Evolutionary conservation across 805 yeast genomes (phyloP).

Genomic region (Ogataea salicorniae): DNA sequence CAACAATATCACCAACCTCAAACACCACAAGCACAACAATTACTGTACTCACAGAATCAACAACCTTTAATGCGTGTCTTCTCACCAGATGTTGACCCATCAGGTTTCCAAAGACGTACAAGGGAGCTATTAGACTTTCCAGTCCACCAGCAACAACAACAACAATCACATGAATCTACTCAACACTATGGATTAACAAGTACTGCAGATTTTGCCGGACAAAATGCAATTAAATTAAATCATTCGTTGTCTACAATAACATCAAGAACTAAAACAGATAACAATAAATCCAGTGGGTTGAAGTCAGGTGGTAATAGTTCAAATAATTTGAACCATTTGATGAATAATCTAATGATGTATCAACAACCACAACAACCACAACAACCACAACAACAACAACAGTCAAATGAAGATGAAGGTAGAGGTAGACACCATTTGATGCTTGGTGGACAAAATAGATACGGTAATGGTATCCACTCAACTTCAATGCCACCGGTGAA

Average conservation of each 20-base stretch:
- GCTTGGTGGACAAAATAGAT: constrained; percentile 7
- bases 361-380: constrained; percentile 6
- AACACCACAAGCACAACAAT: too few relatives aligned
- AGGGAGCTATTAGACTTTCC: constrained; percentile 14
- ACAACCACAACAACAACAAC: constrained; percentile 1
- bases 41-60: constrained; percentile 1
- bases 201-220: constrained; percentile 21
- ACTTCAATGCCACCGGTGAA: constrained; percentile 23
- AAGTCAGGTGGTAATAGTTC: constrained; percentile 5
- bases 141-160: not conserved
- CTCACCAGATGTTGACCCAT: constrained; percentile 25
- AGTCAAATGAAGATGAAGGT: constrained; percentile 8
- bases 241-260: constrained; percentile 26
- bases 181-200: constrained; percentile 13
- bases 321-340: not conserved
- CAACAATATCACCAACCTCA: not conserved
- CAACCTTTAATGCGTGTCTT: constrained; percentile 21
- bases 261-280: constrained; percentile 21
- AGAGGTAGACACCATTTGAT: constrained; percentile 16
- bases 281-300: constrained; percentile 7
- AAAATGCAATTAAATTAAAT: constrained; percentile 25
- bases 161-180: not conserved
- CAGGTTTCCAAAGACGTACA: constrained; percentile 18
- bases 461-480: constrained; percentile 10
- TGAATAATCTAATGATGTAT: not conserved